phyloP scores from a whole-genome alignment of 2,329 filamentous ascomycete genomes.

The Orbilia oligospora region DNA sequence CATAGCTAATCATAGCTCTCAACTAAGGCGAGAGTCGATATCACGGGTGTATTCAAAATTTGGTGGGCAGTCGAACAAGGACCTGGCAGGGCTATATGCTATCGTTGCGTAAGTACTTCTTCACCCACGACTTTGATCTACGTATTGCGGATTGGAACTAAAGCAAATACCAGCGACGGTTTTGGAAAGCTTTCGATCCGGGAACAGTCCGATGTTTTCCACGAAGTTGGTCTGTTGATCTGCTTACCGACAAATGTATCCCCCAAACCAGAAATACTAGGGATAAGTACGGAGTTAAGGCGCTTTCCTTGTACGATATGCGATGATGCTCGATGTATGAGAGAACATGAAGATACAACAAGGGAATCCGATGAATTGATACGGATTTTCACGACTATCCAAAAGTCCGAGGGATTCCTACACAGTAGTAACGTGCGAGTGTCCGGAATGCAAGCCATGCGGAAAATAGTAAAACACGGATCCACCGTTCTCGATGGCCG shows the following conservation, averaged over 20 bases:
- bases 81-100: constrained; percentile 34
- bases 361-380: constrained; percentile 11
- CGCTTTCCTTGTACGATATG: constrained; percentile 39
- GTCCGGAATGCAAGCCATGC: constrained; percentile 79
- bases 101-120: constrained; percentile 49
- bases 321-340: constrained; percentile 10
- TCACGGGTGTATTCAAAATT: constrained; percentile 50
- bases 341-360: background rate
- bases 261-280: background rate
- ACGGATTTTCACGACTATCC: constrained; percentile 43
- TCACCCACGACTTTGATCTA: too few species aligned
- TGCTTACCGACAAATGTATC: background rate
- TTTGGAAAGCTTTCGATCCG: constrained; percentile 55
- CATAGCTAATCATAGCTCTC: too few species aligned
- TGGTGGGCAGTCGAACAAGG: constrained; percentile 30
- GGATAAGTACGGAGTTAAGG: background rate
- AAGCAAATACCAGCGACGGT: constrained; percentile 31
- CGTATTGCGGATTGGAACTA: background rate
- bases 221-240: constrained; percentile 28
- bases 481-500: constrained; percentile 74
- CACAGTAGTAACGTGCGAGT: constrained; percentile 76
- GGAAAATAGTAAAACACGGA: constrained; percentile 78
- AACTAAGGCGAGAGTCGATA: constrained; percentile 15
- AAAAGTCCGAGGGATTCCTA: constrained; percentile 67
- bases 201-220: constrained; percentile 47